Base-by-base conservation (phyloP, 768 basidiomycete genomes). In the Pulveroboletus sp. region DNA sequence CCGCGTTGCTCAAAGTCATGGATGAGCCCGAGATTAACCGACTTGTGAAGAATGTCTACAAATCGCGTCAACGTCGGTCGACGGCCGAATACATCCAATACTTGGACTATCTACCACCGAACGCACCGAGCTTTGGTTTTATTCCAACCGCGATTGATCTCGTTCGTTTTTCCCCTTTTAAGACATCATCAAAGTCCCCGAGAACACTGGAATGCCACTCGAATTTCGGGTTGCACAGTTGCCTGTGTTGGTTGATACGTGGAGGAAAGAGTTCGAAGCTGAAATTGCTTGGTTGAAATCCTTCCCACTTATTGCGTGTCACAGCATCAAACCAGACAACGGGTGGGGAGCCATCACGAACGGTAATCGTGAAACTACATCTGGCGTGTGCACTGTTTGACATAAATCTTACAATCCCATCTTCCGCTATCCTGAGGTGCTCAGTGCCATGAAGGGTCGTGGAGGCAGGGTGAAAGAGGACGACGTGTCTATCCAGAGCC, bases 221-320 rank as follows among this genome's bases (percentile, higher is more conserved):
- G 35, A 39, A 32, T 21, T 49, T 30, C 44, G 39, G 8, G 47
- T 54, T 37, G 44, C 21, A 36, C 43, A 54, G 12, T 5, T 54
- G 7, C 44, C 39, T 43, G 6, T 2, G 9, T 30, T 46, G 3
- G 35, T 51, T 17, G 17, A 32, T 12, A 35, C 17, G 12, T 54
- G 53, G 53, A 51, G 36, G 14, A n/a, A 50, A n/a, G 11, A 12
- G 27, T 2, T 50, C 21, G 42, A 39, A 15, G 11, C 26, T 14
- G 31, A 39, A 17, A 24, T 40, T n/a, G 45, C 46, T 6, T 9
- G 14, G 11, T 12, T 47, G 38, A 2, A 50, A 39, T n/a, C 47
- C 47, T 17, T 27, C 39, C 9, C 11, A 15, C 28, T 36, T 49
- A 21, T 41, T 40, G 18, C 30, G 37, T 11, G 5, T 11, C 6